These are phyloP conservation scores for Xylaria sp. DNA, from an alignment of 2,329 filamentous ascomycete species.

Conservation along the genomic window DNA sequence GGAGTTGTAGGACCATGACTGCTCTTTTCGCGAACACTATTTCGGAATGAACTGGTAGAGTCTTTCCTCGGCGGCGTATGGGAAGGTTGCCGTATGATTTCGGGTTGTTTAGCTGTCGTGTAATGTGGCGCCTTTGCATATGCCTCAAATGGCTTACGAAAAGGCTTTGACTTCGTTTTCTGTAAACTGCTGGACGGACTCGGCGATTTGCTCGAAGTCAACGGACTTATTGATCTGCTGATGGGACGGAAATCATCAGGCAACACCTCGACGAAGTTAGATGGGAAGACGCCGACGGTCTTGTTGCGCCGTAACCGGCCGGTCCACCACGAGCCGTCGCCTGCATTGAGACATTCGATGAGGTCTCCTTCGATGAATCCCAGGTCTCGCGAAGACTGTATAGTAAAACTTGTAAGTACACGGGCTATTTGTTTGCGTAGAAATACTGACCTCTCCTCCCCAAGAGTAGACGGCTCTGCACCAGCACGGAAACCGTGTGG, in stretches of 20 bases:
- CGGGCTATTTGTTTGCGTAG: background rate
- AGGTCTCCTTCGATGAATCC: constrained; percentile 98
- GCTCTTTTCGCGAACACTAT: constrained; percentile 37
- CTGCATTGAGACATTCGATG: constrained; percentile 97
- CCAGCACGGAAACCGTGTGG: constrained; percentile 88
- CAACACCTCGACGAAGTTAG: constrained; percentile 94
- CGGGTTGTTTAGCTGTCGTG: constrained; percentile 69
- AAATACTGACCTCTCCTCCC: constrained; percentile 77
- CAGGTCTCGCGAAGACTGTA: constrained; percentile 85
- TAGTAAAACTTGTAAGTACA: constrained; percentile 41
- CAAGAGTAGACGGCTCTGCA: constrained; percentile 91
- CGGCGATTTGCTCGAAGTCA: constrained; percentile 66
- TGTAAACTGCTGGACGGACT: constrained; percentile 65
- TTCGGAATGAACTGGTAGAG: constrained; percentile 53
- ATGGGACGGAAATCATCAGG: constrained; percentile 85
- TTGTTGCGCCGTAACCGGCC: constrained; percentile 89
- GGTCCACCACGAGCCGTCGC: constrained; percentile 99
- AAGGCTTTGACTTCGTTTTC: constrained; percentile 69
- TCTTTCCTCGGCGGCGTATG: constrained; percentile 52
- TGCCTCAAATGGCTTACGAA: constrained; percentile 73
- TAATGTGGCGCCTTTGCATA: constrained; percentile 74
- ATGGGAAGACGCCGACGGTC: constrained; percentile 91
- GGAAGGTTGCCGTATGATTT: constrained; percentile 60
- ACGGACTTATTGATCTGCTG: constrained; percentile 67
- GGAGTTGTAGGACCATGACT: constrained; percentile 39